Evolutionary conservation across 164 flowering plant genomes (phyloP), one percentile per base, ranked within the genome.

Genomic region (Akebia trifoliata): DNA sequence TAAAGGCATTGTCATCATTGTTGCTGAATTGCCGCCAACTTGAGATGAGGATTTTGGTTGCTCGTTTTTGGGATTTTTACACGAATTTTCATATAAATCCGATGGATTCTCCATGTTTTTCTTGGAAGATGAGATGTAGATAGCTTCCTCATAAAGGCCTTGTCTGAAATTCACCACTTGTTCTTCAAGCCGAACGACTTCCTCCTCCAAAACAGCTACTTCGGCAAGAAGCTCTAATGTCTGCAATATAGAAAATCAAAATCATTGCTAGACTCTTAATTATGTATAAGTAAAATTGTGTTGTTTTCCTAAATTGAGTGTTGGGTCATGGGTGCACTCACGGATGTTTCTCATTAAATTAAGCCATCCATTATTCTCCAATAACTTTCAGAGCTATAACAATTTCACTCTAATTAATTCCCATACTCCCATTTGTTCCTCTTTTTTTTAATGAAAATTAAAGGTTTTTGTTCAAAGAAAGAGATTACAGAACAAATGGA

Each of bases 201-300:
- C 98, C 72, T 92, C 98, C 64, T 92, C 98, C 73, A 92, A 61
- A 35, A 92, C 93, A 50, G 96, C 96, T 26, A 92, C 98, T 75
- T 92, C 96, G 2, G 96, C 98, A 4, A 92, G 81, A 60, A 92
- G 96, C 77, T 86, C 95, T 44, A 86, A 57, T 25, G 83, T 89
- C 98, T 86, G 65, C 61, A 61, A 56, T 25, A 8, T 45, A 52
- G n/a, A 21, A 24, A 61, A 32, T 29, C 50, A 39, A 30, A 38
- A 18, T 20, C 30, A 8, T 4, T 25, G 4, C 5, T 7, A 48
- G 18, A 48, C 34, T 26, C 18, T 2, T 7, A 28, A 14, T 20
- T 24, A 15, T 38, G 15, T 7, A 5, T 8, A 10, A 8, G 21
- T 2, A 25, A 37, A 24, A 15, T 54, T 54, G 32, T 22, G 28